Percentiles rank a stretch among this genome's conserved stretches.
These are phyloP conservation scores for Debaryomycetaceae sp. DNA, from an alignment of 1,139 yeast genomes.

Conservation along the genomic window DNA sequence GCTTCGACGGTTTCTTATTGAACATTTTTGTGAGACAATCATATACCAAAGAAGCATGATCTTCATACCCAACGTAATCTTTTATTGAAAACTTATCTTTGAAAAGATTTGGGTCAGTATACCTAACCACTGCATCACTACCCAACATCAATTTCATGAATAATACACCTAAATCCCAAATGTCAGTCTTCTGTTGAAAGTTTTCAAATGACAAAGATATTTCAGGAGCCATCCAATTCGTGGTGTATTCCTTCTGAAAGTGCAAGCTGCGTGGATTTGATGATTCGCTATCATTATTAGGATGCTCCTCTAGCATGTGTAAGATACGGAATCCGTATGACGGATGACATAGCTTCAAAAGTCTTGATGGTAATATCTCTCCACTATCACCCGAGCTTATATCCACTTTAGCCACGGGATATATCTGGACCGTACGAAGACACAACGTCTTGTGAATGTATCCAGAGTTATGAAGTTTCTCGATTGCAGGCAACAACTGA, in stretches of 20 bases:
- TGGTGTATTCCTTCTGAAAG: constrained; percentile 20
- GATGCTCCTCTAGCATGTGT: constrained; percentile 54
- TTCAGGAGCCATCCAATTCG: constrained; percentile 79
- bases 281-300: constrained; percentile 25
- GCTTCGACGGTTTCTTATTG: constrained; percentile 59
- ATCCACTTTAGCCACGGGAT: constrained; percentile 3
- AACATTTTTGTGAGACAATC: constrained; percentile 70
- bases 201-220: constrained; percentile 33
- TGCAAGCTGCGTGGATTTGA: constrained; percentile 4
- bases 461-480: constrained; percentile 77
- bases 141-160: constrained; percentile 74
- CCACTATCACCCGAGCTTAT: constrained; percentile 4
- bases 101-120: constrained; percentile 60
- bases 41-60: constrained; percentile 40
- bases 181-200: constrained; percentile 79
- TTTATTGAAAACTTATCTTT: constrained; percentile 38
- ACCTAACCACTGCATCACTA: constrained; percentile 39
- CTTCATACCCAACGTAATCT: constrained; percentile 27
- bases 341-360: constrained; percentile 64
- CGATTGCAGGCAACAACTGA: constrained; percentile 81
- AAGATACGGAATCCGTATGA: constrained; percentile 67
- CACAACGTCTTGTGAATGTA: constrained; percentile 68
- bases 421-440: constrained; percentile 50
- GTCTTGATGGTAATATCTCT: constrained; percentile 9
- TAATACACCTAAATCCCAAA: constrained; percentile 87